Base-by-base conservation (phyloP, 2,329 filamentous ascomycete species). In the Penicillium corylophilum region DNA sequence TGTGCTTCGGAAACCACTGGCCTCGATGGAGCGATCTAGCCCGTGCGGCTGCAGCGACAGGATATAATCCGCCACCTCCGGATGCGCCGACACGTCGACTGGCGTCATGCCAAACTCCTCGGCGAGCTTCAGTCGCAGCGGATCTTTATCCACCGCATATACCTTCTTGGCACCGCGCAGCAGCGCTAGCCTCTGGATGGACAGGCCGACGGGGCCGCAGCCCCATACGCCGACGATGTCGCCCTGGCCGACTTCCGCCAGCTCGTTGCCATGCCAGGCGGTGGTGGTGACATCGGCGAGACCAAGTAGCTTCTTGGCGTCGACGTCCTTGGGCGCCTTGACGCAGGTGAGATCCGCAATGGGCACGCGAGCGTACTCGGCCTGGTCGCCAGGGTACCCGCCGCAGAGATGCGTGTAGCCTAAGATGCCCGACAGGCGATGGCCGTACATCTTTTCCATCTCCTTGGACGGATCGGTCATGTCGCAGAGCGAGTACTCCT, bases 341-440 rank as follows among this genome's bases (percentile, higher is more conserved):
- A 70, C 56, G 43, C 65, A 67, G 16, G 56, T 59, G 12, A 71
- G 36, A 48, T 71, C 67, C 2, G 67, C 69, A 50, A 69, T 68
- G 6, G 70, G 70, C 9, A 66, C 68, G 6, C 66, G 68, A 42
- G 65, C 68, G 51, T 60, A 72, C 54, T 72, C 70, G 2, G 70
- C 70, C 54, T 72, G 69, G 31, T 68, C 60, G 16, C 70, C 69
- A 13, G 70, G 57, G 55, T 69, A 71, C 15, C 70, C 68, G 10
- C 63, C 57, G n/a, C n/a, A n/a, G n/a, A n/a, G n/a, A n/a, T n/a
- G n/a, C 1, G 67, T 65, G 50, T 61, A 71, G 22, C 68, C 68
- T 40, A 71, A 59, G 15, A 67, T 66, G 9, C 68, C 67, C 3
- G 67, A 58, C n/a, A 69, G 23, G 2, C 64, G 64, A 46, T 66